phyloP scores from a whole-genome alignment of 305 asterid species.

The Andrographis paniculata region DNA sequence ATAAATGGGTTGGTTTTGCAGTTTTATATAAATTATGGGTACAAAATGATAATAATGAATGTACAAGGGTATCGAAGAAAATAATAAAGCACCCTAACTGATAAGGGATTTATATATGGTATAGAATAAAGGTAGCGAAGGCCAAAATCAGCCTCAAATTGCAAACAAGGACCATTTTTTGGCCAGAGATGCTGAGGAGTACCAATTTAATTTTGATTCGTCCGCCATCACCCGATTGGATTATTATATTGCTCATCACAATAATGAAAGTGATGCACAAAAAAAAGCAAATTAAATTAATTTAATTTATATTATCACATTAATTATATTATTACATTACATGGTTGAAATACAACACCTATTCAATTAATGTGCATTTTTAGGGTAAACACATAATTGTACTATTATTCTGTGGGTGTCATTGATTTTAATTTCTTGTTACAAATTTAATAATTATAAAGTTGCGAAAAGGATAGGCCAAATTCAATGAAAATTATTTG shows the following conservation, averaged over 20 bases:
- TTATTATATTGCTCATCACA: neutral
- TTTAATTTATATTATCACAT: neutral
- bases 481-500: too few species aligned
- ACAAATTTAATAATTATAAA: too few species aligned
- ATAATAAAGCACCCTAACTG: neutral
- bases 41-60: too few species aligned
- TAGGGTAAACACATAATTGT: too few species aligned
- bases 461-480: neutral
- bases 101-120: neutral
- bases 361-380: too few species aligned
- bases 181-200: neutral
- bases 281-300: neutral
- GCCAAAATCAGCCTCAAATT: neutral
- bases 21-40: too few species aligned
- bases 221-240: neutral
- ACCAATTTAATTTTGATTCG: neutral
- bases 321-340: too few species aligned
- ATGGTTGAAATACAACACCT: neutral
- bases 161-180: neutral
- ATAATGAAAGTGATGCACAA: neutral
- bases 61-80: too few species aligned
- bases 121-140: neutral
- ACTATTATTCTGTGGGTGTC: too few species aligned
- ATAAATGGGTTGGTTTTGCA: too few species aligned
- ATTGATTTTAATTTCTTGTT: too few species aligned